Evolutionary conservation across 192 early-diverging fungal genomes (phyloP), one percentile per base, ranked within the genome.

Genomic region (Piromyces finnis): DNA sequence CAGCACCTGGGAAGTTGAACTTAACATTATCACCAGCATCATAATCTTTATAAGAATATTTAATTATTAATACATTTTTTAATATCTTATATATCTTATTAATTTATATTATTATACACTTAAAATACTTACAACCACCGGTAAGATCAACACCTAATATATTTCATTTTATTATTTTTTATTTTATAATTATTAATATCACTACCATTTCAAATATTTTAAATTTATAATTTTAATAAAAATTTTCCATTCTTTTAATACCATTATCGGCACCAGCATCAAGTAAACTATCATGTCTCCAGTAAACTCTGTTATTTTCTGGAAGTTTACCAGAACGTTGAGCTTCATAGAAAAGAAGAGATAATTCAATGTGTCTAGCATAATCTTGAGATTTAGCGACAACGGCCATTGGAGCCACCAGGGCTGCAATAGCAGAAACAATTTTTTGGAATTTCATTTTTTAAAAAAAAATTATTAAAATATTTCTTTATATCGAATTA

Each of bases 11-110:
- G 28, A 89, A 85, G 18, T 87, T 87, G 78, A 91, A 91, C 83
- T 90, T 91, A 22, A 91, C 35, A 77, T 90, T 87, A 80, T 91
- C 90, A 28, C 89, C 87, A 18, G 87, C 87, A 80, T 87, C 87
- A 79, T 82, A 87, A 78, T 87, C 51, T 68, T 5, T 22, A 22
- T 39, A 39, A 12, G 1, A 39, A 14, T 39, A 39, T 39, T 39
- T 39, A n/a, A n/a, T 39, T 39, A 39, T 15, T 15, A 39, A 37
- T 37, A 37, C 36, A 14, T 6, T 37, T 37, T 14, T 37, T 37
- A 6, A 14, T 37, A 6, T 37, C 13, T 37, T 14, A 12, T 14
- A 37, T 13, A 37, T 32, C 5, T 14, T 37, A 37, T 37, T 14
- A 12, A 37, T 37, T 37, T 37, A 37, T 37, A 14, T 37, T 1